Conservation (phyloP, 2,329 filamentous ascomycete species). For the Pseudonectria foliicola region DNA sequence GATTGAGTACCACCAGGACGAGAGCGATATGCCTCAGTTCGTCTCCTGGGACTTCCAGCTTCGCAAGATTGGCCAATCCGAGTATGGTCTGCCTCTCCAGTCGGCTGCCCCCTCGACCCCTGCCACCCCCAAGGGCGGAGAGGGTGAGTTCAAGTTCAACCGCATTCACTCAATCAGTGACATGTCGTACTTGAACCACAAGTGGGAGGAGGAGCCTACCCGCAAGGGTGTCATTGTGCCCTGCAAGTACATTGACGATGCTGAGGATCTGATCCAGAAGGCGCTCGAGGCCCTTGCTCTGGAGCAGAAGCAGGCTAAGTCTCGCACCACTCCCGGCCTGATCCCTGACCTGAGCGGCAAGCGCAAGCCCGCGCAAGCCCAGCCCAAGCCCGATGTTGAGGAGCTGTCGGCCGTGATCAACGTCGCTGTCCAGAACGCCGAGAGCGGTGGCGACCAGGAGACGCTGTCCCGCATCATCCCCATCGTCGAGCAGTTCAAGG, state of each 20-base stretch:
- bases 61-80: constrained; percentile 84
- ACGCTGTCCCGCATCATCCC: constrained; percentile 67
- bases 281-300: constrained; percentile 77
- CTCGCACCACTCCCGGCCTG: constrained; percentile 46
- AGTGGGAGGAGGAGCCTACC: constrained; percentile 66
- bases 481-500: constrained; percentile 73
- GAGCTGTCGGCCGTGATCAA: constrained; percentile 91
- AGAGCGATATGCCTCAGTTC: constrained; percentile 60
- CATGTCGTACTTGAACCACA: constrained; percentile 78
- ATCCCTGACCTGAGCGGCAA: constrained; percentile 68
- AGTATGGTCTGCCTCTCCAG: constrained; percentile 75
- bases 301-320: constrained; percentile 49
- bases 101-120: constrained; percentile 79
- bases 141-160: constrained; percentile 55
- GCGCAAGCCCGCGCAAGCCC: constrained; percentile 44
- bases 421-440: constrained; percentile 81
- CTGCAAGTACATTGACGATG: constrained; percentile 88
- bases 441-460: constrained; percentile 75
- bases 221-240: constrained; percentile 93
- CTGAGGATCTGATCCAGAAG: constrained; percentile 76
- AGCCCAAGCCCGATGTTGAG: constrained; percentile 35
- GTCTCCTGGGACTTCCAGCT: constrained; percentile 95
- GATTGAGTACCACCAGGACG: constrained; percentile 82
- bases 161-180: constrained; percentile 93
- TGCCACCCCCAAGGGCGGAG: constrained; percentile 56